Base-by-base conservation (phyloP, 805 yeast genomes). In the Candida wancherniae region DNA sequence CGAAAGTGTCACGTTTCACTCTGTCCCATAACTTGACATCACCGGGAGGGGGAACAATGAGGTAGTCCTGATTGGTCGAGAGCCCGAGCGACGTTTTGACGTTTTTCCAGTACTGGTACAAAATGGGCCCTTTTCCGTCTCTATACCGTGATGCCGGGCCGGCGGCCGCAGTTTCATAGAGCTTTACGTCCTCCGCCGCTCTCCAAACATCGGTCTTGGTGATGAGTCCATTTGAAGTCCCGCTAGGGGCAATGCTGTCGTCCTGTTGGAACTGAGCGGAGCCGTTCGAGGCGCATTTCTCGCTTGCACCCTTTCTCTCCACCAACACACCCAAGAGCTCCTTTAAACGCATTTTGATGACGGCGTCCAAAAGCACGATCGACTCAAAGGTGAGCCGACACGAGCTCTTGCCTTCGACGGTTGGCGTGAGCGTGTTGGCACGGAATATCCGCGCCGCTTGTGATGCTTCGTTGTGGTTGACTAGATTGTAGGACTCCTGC, bases 321-420 rank as follows among this genome's bases (percentile, higher is more conserved):
- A 48, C 25, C 15, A 50, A 24, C 23, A 36, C 37, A 13, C 30
- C 29, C n/a, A 53, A 15, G 11, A 51, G 24, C 20, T 44, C 42
- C 16, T 33, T 39, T 3, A 44, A 33, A 6, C 45, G 33, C 14
- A 38, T 13, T 19, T 34, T 39, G 13, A 39, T 37, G n/a, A 50
- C 28, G 20, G 47, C 49, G 18, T 52, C 58, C 5, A 51, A 32
- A 9, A 49, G 31, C 9, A 51, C 34, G 9, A 44, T 23, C 9
- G 53, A 37, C 8, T 29, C 29, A 16, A 40, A 27, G 18, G 42
- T 14, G 22, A 36, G 30, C 27, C 24, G 31, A 16, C 26, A 14
- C 9, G 37, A 11, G 6, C n/a, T 20, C 17, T 32, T 32, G 8
- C 24, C 26, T 3, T 11, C 27, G 16, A 23, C 13, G 3, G 9